phyloP scores from a whole-genome alignment of 73 alveolate genomes.

The Halteria grandinella region DNA sequence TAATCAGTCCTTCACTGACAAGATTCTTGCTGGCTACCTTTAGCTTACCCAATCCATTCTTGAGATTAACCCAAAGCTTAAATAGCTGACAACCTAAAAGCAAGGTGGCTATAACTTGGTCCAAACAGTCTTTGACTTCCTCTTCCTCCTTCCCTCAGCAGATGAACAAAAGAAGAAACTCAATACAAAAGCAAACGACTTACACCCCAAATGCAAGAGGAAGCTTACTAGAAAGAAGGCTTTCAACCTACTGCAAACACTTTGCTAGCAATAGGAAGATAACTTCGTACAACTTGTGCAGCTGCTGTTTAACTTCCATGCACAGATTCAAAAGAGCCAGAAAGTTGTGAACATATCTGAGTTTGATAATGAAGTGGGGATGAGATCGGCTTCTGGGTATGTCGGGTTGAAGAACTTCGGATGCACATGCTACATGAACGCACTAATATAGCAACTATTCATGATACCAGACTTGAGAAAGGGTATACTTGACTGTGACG shows the following conservation, averaged over 20 bases:
- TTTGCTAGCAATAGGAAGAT: slow-evolving; percentile 62
- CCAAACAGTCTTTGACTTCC: slow-evolving; percentile 47
- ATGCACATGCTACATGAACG: slow-evolving; percentile 96
- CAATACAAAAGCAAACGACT: not conserved
- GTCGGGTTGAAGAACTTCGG: slow-evolving; percentile 95
- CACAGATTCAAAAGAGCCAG: slow-evolving; percentile 13
- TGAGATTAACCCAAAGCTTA: slow-evolving; percentile 54
- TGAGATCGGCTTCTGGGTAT: slow-evolving; percentile 79
- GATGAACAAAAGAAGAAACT: slow-evolving; percentile 44
- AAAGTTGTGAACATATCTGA: slow-evolving; percentile 30
- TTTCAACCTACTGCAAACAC: slow-evolving; percentile 54
- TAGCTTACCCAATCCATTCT: slow-evolving; percentile 48
- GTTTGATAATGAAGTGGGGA: slow-evolving; percentile 55
- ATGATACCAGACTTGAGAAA: slow-evolving; percentile 87
- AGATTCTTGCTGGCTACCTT: slow-evolving; percentile 70
- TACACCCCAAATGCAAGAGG: slow-evolving; percentile 69
- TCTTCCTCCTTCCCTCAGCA: slow-evolving; percentile 53
- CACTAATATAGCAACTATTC: slow-evolving; percentile 90
- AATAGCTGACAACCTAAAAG: slow-evolving; percentile 39
- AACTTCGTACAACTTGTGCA: slow-evolving; percentile 27
- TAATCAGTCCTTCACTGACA: slow-evolving; percentile 58
- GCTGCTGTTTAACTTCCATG: slow-evolving; percentile 50
- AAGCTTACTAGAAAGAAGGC: slow-evolving; percentile 76
- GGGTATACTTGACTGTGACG: slow-evolving; percentile 71
- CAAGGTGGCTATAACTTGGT: slow-evolving; percentile 44